Evolutionary conservation across 2,329 filamentous ascomycete genomes (phyloP), one percentile per base, ranked within the genome.

Genomic region (Sclerotiophoma versabilis): DNA sequence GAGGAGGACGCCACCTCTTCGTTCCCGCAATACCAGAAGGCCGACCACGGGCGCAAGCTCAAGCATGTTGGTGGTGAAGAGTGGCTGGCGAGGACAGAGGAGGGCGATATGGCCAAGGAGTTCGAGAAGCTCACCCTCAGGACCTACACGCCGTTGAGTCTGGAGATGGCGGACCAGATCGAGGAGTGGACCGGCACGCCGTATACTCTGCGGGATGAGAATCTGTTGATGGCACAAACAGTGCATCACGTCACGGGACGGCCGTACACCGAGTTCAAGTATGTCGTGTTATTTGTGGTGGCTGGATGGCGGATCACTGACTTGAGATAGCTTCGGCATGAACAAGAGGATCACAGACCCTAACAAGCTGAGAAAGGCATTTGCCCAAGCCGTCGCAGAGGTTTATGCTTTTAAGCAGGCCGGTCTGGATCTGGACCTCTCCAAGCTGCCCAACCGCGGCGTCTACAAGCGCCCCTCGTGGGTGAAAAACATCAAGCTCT

Each of bases 331-430:
- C 51, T 71, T 70, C 41, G 71, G 68, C 26, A 54, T 64, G 25
- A 47, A 59, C 23, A 54, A 52, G 39, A 64, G 63, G 19, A 49
- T 57, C 12, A 57, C 55, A 4, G 57, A 58, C 14, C 37, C 56
- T 7, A 37, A 53, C 14, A 53, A 64, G 10, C 59, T 72, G 14
- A 64, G 64, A 38, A 72, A 66, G 36, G 76, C 80, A 26, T 77
- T 87, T 33, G 82, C 84, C 57, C 80, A 83, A 57, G 80, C 84
- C 4, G 74, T 83, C 10, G 80, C 87, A 5, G 85, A 88, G 65
- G 71, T 84, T 4, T 79, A 81, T 55, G 72, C 82, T 3, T 70
- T 85, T 22, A 65, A 66, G 46, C 57, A 73, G 32, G 63, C 68
- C 5, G 65, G 64, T 15, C 42, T 67, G 25, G 54, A 66, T 22